Base-by-base conservation (phyloP, 331 rosid species). In the Erythrophleum ivorense region DNA sequence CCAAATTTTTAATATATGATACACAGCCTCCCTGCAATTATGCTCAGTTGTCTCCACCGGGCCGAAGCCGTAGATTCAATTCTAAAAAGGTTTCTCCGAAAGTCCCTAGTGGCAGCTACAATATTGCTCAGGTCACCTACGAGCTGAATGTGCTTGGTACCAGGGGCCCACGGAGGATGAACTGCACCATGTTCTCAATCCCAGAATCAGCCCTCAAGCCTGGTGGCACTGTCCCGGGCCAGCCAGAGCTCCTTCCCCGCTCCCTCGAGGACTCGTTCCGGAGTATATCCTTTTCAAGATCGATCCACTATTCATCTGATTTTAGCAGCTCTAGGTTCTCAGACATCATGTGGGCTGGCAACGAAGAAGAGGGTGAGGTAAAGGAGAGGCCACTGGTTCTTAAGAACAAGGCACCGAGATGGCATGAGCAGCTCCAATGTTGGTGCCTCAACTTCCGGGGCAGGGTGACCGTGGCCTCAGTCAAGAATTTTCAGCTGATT, bases 361-460 rank as follows among this genome's bases (percentile, higher is more conserved):
- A 80, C 11, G 94, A 91, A 34, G 94, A 91, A 29, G 89, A 85
- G 13, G 58, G 21, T 3, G 96, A 89, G 50, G 90, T 89, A 43
- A 92, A 91, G 78, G 97, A 85, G 83, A 87, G 87, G 55, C 91
- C 97, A 16, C 83, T 94, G 49, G 88, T 94, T 82, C 94, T 94
- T 15, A 90, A 88, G 79, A 94, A 94, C 91, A 94, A 24, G 29
- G 29, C 29, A 24, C 29, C 29, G 29, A 24, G 29, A 24, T 24
- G 29, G 29, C 29, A 24, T 33, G 98, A 94, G 65, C 98, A 92
- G 84, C 84, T 92, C 86, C 97, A 94, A 66, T 94, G 98, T 79
- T 94, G 98, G 98, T 94, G 98, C 80, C 93, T 94, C 40, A 94
- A 94, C 85, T 94, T 94, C 78, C 84, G 94, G 71, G 98, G 98